Conservation (phyloP, 1,284 basidiomycete species). For the Xanthoconium separans region DNA sequence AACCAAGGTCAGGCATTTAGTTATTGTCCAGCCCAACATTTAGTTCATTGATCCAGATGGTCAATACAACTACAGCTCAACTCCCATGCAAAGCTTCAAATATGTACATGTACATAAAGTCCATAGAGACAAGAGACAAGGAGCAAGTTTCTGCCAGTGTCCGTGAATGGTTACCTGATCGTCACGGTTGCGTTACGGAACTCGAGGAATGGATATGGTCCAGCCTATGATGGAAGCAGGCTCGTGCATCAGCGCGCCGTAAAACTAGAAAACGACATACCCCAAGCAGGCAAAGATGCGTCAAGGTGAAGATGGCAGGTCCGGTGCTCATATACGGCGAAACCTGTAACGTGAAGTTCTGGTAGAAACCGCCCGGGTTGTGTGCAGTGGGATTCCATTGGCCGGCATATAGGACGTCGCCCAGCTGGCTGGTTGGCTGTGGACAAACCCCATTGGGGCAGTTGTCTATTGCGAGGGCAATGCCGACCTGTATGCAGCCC, state of each 20-base stretch:
- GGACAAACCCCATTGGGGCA: constrained; percentile 27
- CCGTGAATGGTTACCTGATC: background rate
- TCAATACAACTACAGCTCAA: no score
- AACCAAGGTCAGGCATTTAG: no score
- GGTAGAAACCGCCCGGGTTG: constrained; percentile 25
- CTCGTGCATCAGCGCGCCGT: constrained; percentile 2
- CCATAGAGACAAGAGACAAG: no score
- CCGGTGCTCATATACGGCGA: constrained; percentile 8
- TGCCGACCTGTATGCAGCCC: constrained; percentile 31
- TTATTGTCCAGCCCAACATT: no score
- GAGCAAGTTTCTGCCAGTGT: no score
- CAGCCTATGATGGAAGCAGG: constrained; percentile 9
- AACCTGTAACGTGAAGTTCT: constrained; percentile 31
- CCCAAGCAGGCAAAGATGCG: constrained; percentile 32
- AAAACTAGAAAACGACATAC: constrained; percentile 14
- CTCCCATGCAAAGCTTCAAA: no score
- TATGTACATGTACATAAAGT: no score
- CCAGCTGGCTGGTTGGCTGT: constrained; percentile 19
- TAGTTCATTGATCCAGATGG: no score
- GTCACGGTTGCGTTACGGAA: constrained; percentile 4
- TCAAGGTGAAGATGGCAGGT: constrained; percentile 31
- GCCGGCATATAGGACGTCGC: constrained; percentile 30
- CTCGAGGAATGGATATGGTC: constrained; percentile 3
- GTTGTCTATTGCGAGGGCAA: constrained; percentile 26
- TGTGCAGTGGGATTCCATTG: constrained; percentile 29